Evolutionary conservation across 2,329 filamentous ascomycete genomes (phyloP).

Genomic region (Talaromyces sp.): DNA sequence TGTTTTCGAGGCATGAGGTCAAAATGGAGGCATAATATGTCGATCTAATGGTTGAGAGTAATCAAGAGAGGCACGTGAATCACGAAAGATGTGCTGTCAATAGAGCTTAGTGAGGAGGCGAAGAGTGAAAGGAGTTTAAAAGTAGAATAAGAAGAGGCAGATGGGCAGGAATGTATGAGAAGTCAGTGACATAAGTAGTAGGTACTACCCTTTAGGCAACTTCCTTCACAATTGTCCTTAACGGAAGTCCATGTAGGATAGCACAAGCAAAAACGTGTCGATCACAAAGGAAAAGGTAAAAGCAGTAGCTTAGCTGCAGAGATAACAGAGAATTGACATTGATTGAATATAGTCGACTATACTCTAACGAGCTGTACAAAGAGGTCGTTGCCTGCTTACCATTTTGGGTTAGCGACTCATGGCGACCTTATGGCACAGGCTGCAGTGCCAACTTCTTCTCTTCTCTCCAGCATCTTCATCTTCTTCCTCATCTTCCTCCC

Average conservation of each 20-base stretch:
- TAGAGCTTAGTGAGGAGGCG: not conserved
- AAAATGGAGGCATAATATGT: not conserved
- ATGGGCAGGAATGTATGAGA: not conserved
- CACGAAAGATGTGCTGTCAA: not conserved
- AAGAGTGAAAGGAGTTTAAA: not conserved
- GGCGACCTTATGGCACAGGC: conserved; percentile 2
- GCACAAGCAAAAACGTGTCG: not conserved
- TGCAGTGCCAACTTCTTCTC: not conserved
- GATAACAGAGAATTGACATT: not conserved
- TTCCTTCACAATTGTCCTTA: not conserved
- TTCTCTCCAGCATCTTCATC: not conserved
- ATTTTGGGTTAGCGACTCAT: not conserved
- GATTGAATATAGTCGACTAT: not conserved
- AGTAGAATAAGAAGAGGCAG: not conserved
- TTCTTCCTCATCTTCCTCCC: not conserved
- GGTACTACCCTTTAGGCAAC: not conserved
- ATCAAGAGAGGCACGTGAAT: not conserved
- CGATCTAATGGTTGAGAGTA: not conserved
- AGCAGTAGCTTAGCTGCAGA: not conserved
- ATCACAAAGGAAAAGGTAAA: not conserved
- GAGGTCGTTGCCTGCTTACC: conserved; percentile 6
- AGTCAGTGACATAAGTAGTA: not conserved
- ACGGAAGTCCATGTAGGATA: not conserved
- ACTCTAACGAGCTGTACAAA: not conserved
- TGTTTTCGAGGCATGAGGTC: conserved; percentile 61